phyloP scores from a whole-genome alignment of 1,284 basidiomycete species.

The Cutaneotrichosporon curvatum region DNA sequence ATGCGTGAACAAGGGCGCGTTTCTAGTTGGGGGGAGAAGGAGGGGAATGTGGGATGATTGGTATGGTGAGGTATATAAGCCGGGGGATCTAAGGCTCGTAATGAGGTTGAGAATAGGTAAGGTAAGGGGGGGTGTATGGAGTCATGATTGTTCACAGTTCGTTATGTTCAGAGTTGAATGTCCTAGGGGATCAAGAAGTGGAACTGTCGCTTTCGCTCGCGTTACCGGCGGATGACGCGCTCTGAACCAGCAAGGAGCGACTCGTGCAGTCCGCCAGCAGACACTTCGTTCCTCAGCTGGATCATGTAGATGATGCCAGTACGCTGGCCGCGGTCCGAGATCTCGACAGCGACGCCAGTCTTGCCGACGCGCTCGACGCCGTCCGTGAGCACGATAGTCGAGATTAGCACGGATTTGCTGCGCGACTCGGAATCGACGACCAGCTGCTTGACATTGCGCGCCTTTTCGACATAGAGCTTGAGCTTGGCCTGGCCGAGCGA shows the following conservation, averaged over 20 bases:
- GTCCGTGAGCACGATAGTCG: slow-evolving; percentile 89
- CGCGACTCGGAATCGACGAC: slow-evolving; percentile 86
- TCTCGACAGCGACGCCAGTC: slow-evolving; percentile 92
- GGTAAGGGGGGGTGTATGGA: too few relatives aligned
- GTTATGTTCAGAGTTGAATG: too few relatives aligned
- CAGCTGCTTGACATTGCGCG: slow-evolving; percentile 84
- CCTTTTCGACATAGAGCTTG: slow-evolving; percentile 70
- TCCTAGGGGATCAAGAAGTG: background rate
- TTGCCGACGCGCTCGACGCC: slow-evolving; percentile 96
- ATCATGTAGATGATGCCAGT: slow-evolving; percentile 99
- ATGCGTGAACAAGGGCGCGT: too few relatives aligned
- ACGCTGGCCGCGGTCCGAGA: slow-evolving; percentile 78
- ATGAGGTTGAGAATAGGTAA: too few relatives aligned
- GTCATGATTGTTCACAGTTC: too few relatives aligned
- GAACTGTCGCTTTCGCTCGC: background rate
- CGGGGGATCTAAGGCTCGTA: too few relatives aligned
- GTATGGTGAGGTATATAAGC: too few relatives aligned
- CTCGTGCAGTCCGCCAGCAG: slow-evolving; percentile 76
- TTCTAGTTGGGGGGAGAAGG: too few relatives aligned
- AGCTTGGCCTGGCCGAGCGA: slow-evolving; percentile 79
- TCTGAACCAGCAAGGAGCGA: slow-evolving; percentile 82
- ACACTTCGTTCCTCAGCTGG: slow-evolving; percentile 79
- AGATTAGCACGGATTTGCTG: slow-evolving; percentile 68
- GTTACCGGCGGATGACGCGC: slow-evolving; percentile 39
- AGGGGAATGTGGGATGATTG: too few relatives aligned